Evolutionary conservation across 176 grass and related monocot genomes (phyloP), one percentile per base, ranked within the genome.

Genomic region (Oryza brachyantha): DNA sequence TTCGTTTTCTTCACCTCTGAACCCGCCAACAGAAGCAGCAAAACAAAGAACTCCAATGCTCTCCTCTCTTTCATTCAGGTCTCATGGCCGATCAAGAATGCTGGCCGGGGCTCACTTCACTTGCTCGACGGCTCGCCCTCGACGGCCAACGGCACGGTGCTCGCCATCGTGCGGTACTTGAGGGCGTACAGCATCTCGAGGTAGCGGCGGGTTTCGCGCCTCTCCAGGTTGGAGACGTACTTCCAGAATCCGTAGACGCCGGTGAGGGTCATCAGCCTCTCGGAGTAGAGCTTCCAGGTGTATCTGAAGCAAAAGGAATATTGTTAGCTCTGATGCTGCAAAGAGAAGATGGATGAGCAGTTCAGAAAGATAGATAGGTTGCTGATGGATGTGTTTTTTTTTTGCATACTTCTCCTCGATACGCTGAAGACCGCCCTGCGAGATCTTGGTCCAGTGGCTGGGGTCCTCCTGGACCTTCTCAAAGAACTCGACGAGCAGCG

Each of bases 171-270:
- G 78, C 96, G 96, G 75, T 88, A 99, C 72, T 99, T 99, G 79
- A 99, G 96, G 46, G 96, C 96, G 64, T 99, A 99, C 86, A 99
- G 84, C 96, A 99, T 99, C 92, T 99, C 96, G 0, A 99, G 90
- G 92, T 99, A 99, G 57, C 96, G 88, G 37, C 92, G 88, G 52
- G 96, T 99, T 72, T 99, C 96, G 0, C 96, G 92, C 85, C 96
- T 91, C 40, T 99, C 96, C 0, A 99, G 96, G 88, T 99, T 99
- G 39, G 96, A 99, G 34, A 99, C 96, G 8, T 99, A 99, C 81
- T 99, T 99, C 96, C 96, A 99, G 86, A 99, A 99, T 0, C 96
- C 96, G 22, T 99, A 99, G 7, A 99, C 96, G 10, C 96, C 96
- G 0, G 96, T 87, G 11, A 99, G 88, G 6, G 96, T 99, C 96